Evolutionary conservation across 768 basidiomycete genomes (phyloP).

Genomic region (Porpolomopsis calyptriformis): DNA sequence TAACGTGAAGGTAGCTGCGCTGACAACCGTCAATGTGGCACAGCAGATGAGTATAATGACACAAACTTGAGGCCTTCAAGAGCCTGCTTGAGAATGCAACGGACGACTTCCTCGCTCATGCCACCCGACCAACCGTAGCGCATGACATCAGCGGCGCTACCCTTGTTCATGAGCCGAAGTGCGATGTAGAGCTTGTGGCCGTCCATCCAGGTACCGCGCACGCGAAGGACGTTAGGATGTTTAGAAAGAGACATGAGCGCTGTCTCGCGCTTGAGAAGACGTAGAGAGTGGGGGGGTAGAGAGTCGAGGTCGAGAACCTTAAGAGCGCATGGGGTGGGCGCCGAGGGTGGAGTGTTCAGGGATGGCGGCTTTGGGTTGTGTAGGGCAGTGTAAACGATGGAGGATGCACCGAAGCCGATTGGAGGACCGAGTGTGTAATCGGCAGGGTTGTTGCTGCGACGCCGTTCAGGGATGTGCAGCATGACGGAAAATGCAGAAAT

Average conservation of each 20-base stretch:
- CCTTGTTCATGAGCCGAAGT: slow-evolving; percentile 80
- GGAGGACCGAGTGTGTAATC: slow-evolving; percentile 72
- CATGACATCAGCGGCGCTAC: slow-evolving; percentile 80
- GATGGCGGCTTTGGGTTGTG: slow-evolving; percentile 33
- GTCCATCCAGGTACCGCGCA: slow-evolving; percentile 80
- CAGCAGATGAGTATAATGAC: slow-evolving; percentile 3
- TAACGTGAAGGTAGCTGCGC: slow-evolving; percentile 71
- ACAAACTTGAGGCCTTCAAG: slow-evolving; percentile 78
- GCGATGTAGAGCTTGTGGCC: slow-evolving; percentile 82
- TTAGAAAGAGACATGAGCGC: slow-evolving; percentile 88
- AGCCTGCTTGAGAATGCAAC: slow-evolving; percentile 76
- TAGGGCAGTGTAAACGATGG: slow-evolving; percentile 74
- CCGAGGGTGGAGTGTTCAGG: slow-evolving; percentile 10
- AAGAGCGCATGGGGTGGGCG: slow-evolving; percentile 58
- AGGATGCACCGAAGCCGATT: slow-evolving; percentile 88
- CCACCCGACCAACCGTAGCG: slow-evolving; percentile 79
- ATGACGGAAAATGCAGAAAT: slow-evolving; percentile 1
- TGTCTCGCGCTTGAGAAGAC: slow-evolving; percentile 72
- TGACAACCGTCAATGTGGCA: slow-evolving; percentile 4
- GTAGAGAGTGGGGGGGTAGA: slow-evolving; percentile 59
- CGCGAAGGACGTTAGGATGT: slow-evolving; percentile 87
- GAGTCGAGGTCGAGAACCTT: slow-evolving; percentile 86
- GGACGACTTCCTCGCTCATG: slow-evolving; percentile 82
- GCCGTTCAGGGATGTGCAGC: slow-evolving; percentile 6
- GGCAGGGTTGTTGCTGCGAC: slow-evolving; percentile 45